A percentile compares a stretch with the other conserved stretches of the same genome.
phyloP scores from a whole-genome alignment of 768 basidiomycete genomes.

The Boletales sp. region DNA sequence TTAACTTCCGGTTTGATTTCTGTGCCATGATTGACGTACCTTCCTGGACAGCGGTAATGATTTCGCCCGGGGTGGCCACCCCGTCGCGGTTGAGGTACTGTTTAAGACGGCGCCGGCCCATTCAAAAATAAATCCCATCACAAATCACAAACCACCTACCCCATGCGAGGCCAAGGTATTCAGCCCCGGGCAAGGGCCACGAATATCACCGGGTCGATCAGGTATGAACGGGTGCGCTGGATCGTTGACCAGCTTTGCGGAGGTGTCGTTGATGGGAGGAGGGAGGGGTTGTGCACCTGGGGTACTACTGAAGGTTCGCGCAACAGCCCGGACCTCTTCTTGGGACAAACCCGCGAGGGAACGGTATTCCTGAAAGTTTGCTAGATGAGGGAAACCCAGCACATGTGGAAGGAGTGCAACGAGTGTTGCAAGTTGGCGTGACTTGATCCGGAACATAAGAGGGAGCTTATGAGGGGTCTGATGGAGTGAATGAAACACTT shows the following conservation, averaged over 20 bases:
- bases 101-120: background rate
- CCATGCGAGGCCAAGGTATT: constrained; percentile 26
- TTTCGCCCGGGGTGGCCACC: constrained; percentile 22
- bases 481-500: background rate
- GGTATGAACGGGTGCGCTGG: constrained; percentile 12
- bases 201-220: constrained; percentile 18
- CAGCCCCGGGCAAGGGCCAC: constrained; percentile 24
- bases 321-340: constrained; percentile 13
- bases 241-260: constrained; percentile 22
- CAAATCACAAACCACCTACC: constrained; percentile 8
- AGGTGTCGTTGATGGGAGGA: constrained; percentile 20
- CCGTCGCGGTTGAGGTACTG: constrained; percentile 19
- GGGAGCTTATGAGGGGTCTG: too few relatives aligned
- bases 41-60: constrained; percentile 22
- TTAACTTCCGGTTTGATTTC: background rate
- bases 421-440: background rate
- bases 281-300: constrained; percentile 24
- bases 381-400: constrained; percentile 12
- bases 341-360: constrained; percentile 20
- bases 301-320: constrained; percentile 10
- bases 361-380: constrained; percentile 16
- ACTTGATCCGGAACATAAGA: too few relatives aligned
- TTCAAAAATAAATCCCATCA: background rate
- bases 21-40: constrained; percentile 2
- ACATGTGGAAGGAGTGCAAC: constrained; percentile 4